phyloP scores from a whole-genome alignment of 2,329 filamentous ascomycete genomes.

The Hypoxylon sp. region DNA sequence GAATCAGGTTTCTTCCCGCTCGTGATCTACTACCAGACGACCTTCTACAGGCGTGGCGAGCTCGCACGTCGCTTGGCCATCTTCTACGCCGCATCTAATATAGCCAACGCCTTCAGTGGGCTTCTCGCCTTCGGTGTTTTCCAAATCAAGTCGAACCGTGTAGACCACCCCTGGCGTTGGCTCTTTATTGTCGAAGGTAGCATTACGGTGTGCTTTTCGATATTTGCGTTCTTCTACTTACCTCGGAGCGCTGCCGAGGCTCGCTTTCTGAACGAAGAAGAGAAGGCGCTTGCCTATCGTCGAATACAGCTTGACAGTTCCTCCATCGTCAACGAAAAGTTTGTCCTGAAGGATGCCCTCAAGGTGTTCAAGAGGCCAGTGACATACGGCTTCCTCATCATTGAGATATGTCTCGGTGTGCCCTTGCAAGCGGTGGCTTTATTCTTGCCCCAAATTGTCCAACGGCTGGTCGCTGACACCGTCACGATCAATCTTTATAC shows the following conservation, averaged over 20 bases:
- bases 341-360: slow-evolving; percentile 64
- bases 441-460: slow-evolving; percentile 69
- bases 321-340: slow-evolving; percentile 67
- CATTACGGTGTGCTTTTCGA: slow-evolving; percentile 70
- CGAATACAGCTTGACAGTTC: slow-evolving; percentile 83
- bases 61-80: slow-evolving; percentile 77
- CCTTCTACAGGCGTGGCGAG: slow-evolving; percentile 79
- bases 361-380: slow-evolving; percentile 65
- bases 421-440: slow-evolving; percentile 68
- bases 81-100: slow-evolving; percentile 82
- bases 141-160: slow-evolving; percentile 57
- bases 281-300: slow-evolving; percentile 76
- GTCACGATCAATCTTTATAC: slow-evolving; percentile 82
- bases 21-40: slow-evolving; percentile 69
- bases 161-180: slow-evolving; percentile 61
- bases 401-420: slow-evolving; percentile 71
- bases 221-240: slow-evolving; percentile 78
- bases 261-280: slow-evolving; percentile 73
- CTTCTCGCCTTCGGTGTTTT: slow-evolving; percentile 64
- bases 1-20: slow-evolving; percentile 78
- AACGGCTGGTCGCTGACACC: slow-evolving; percentile 61
- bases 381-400: slow-evolving; percentile 64
- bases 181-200: slow-evolving; percentile 64
- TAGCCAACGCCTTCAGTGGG: slow-evolving; percentile 71
- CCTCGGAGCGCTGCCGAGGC: slow-evolving; percentile 74